Conservation (phyloP, 345 rosid genomes). For the Eucalyptus erythrocorys region DNA sequence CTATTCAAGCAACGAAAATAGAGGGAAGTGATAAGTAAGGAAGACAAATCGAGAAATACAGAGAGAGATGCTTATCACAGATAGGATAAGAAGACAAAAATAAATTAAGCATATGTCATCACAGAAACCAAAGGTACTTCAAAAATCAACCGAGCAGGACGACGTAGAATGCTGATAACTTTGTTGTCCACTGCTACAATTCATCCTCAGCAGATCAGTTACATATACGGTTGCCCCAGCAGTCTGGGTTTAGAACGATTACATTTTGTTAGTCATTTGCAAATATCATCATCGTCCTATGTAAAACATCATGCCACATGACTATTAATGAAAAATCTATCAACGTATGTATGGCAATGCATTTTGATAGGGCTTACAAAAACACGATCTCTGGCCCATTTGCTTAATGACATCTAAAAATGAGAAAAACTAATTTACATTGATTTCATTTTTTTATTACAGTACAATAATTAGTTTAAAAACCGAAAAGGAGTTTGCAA, state of each 20-base stretch:
- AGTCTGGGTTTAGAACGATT: fast-evolving
- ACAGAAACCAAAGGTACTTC: fast-evolving
- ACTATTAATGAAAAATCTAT: not conserved
- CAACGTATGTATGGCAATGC: not conserved
- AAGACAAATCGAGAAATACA: not conserved
- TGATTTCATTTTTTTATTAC: not conserved
- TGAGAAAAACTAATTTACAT: not conserved
- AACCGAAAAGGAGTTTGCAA: not conserved
- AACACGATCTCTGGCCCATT: not conserved
- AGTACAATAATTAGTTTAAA: not conserved
- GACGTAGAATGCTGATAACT: not conserved
- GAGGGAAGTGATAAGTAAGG: not conserved
- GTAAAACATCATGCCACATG: not conserved
- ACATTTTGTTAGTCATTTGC: not conserved
- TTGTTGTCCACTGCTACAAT: not conserved
- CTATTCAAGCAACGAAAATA: not conserved
- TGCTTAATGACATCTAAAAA: not conserved
- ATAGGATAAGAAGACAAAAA: not conserved
- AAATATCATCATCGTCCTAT: not conserved
- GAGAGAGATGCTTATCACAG: not conserved
- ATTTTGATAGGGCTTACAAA: not conserved
- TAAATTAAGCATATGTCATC: not conserved
- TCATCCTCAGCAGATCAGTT: not conserved
- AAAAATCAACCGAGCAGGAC: not conserved
- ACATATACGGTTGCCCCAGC: fast-evolving